Evolutionary conservation across 108 stramenopile species (phyloP), one percentile per base, ranked within the genome.

Genomic region (Cyclotella baltica): DNA sequence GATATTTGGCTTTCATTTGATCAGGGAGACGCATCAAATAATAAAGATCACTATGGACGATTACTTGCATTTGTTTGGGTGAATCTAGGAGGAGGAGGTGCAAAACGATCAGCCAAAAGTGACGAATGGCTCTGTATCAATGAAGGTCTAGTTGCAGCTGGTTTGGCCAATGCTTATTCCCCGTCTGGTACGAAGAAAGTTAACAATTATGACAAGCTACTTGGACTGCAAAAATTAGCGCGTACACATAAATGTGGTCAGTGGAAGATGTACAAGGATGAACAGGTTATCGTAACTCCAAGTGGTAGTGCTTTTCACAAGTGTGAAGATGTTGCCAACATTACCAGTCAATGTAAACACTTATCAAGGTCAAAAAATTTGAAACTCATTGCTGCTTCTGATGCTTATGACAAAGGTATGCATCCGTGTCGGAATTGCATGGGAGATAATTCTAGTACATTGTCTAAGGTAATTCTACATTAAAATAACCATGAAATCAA

Each of bases 401-500:
- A 83, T 28, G 92, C 88, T 15, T 83, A 81, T 40, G 89, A 88
- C 38, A 75, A 63, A 65, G 92, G 90, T 23, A 70, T 90, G 37
- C 90, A 90, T 72, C 84, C 90, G 20, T 93, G 92, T 84, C 81
- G 92, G 29, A 90, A 85, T 43, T 91, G 92, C 63, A 52, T 86
- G 23, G 70, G 63, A 13, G 50, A 78, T 72, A 55, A 51, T 19
- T 10, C 30, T 72, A n/a, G 6, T n/a, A n/a, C 22, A 0, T 19
- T 47, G 52, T 35, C 48, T n/a, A 29, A 38, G 10, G 5, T 63
- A 4, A 35, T 25, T 9, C 22, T n/a, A 29, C n/a, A n/a, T n/a
- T n/a, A n/a, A n/a, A n/a, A n/a, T n/a, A n/a, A n/a, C n/a, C n/a
- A n/a, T n/a, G n/a, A n/a, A n/a, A n/a, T n/a, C n/a, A n/a, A n/a